phyloP scores from a whole-genome alignment of 768 basidiomycete species.

The Baorangia bicolor region DNA sequence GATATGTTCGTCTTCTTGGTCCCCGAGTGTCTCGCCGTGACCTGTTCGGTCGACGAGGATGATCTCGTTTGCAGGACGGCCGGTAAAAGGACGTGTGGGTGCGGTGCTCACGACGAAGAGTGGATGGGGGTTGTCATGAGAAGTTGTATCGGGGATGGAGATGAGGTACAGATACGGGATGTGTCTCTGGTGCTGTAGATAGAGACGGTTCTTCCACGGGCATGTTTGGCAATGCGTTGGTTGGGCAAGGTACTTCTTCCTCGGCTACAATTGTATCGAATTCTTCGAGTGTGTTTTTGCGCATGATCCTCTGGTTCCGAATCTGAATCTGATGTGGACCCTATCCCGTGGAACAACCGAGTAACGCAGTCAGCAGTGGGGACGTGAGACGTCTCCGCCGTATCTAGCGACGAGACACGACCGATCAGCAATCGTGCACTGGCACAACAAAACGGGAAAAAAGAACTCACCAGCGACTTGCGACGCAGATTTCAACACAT shows the following conservation, averaged over 20 bases:
- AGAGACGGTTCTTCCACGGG: neutral
- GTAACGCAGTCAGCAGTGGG: conserved; percentile 72
- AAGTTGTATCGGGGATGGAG: neutral
- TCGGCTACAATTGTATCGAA: conserved; percentile 33
- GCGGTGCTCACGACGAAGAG: conserved; percentile 42
- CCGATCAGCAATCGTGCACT: neutral
- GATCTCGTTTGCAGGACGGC: conserved; percentile 18
- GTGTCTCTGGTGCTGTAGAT: neutral
- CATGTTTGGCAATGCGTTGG: neutral
- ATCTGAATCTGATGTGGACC: conserved; percentile 15
- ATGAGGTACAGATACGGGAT: neutral
- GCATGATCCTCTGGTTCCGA: conserved; percentile 33
- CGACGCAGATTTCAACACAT: conserved; percentile 53
- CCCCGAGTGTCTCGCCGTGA: conserved; percentile 17
- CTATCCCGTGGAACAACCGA: conserved; percentile 58
- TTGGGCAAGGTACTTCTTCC: neutral
- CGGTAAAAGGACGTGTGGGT: conserved; percentile 20
- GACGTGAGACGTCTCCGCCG: conserved; percentile 53
- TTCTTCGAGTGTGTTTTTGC: conserved; percentile 46
- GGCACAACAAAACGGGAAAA: neutral
- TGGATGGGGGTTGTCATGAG: neutral
- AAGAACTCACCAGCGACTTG: conserved; percentile 46
- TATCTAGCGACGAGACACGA: neutral
- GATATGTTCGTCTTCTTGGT: conserved; percentile 50
- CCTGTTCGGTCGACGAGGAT: conserved; percentile 25